Conservation (phyloP, 257 asterid species). For the Solanum chiquidenum region DNA sequence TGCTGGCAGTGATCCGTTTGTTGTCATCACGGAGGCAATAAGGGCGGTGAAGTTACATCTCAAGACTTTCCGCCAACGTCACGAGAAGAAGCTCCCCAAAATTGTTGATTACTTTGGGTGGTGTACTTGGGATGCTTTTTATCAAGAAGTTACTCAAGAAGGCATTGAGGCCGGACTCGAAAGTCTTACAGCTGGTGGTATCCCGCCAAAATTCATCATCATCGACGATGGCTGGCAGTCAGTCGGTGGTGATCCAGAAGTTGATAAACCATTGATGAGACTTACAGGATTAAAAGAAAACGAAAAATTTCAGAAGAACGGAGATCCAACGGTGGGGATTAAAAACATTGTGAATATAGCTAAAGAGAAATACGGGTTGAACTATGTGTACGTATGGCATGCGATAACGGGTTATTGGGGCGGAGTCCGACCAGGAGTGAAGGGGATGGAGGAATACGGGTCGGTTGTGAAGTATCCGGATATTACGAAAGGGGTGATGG, state of each 20-base stretch:
- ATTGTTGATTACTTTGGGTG: slow-evolving; percentile 72
- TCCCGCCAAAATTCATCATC: slow-evolving; percentile 70
- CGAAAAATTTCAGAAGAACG: slow-evolving; percentile 44
- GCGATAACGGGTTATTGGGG: slow-evolving; percentile 95
- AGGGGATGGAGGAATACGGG: slow-evolving; percentile 55
- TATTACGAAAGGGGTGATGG: slow-evolving; percentile 58
- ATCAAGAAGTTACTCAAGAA: slow-evolving; percentile 74
- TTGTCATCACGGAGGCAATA: slow-evolving; percentile 48
- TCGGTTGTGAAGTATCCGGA: slow-evolving; percentile 59
- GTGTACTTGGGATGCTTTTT: slow-evolving; percentile 95
- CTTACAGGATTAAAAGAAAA: slow-evolving; percentile 77
- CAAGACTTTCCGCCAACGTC: slow-evolving; percentile 44
- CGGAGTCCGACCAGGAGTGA: slow-evolving; percentile 67
- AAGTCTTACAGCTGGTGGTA: slow-evolving; percentile 50
- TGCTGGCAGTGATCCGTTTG: slow-evolving; percentile 60
- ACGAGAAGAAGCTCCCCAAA: slow-evolving; percentile 67
- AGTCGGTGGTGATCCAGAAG: slow-evolving; percentile 31
- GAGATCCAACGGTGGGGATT: slow-evolving; percentile 43
- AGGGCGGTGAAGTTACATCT: slow-evolving; percentile 49
- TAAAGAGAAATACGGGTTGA: slow-evolving; percentile 59
- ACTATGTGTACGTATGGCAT: slow-evolving; percentile 83
- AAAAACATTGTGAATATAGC: slow-evolving; percentile 59
- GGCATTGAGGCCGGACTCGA: slow-evolving; percentile 74
- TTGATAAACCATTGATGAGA: slow-evolving; percentile 29
- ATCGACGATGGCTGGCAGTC: slow-evolving; percentile 92